Evolutionary conservation across 2,329 filamentous ascomycete genomes (phyloP).

Genomic region (Malbranchea cinnamomea): DNA sequence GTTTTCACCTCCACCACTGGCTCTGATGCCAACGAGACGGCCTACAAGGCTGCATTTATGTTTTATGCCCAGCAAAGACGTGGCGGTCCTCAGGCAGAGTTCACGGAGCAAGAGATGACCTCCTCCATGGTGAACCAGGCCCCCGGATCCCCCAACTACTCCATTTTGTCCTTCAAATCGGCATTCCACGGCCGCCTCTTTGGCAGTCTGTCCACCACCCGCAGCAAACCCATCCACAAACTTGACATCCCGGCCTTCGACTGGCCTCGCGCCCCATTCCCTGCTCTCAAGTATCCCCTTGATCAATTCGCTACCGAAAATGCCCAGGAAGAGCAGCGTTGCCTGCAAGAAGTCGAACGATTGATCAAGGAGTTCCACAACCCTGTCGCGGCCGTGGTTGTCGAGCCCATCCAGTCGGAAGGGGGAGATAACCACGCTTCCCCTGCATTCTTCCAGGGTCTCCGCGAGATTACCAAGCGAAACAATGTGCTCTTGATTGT

Average conservation of each 20-base stretch:
- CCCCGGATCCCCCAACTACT: slow-evolving; percentile 64
- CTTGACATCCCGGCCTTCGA: slow-evolving; percentile 88
- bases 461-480: slow-evolving; percentile 59
- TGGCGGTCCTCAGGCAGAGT: slow-evolving; percentile 61
- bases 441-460: slow-evolving; percentile 69
- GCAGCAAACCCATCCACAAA: slow-evolving; percentile 89
- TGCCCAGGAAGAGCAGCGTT: slow-evolving; percentile 62
- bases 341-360: slow-evolving; percentile 68
- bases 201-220: slow-evolving; percentile 72
- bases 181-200: slow-evolving; percentile 87
- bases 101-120: slow-evolving; percentile 59
- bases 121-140: slow-evolving; percentile 68
- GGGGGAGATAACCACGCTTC: slow-evolving; percentile 91
- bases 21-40: slow-evolving; percentile 85
- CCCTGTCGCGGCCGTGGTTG: slow-evolving; percentile 65
- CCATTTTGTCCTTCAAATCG: slow-evolving; percentile 77
- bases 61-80: slow-evolving; percentile 70
- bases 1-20: slow-evolving; percentile 84
- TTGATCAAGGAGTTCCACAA: slow-evolving; percentile 65
- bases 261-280: slow-evolving; percentile 86
- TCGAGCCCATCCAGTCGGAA: slow-evolving; percentile 88
- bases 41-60: slow-evolving; percentile 94
- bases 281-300: slow-evolving; percentile 70
- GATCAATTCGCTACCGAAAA: slow-evolving; percentile 69
- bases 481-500: slow-evolving; percentile 67